Percentiles rank a stretch among this genome's conserved stretches.
Evolutionary conservation across 352 stramenopile species (phyloP).

Genomic region (Globisporangium parvum): DNA sequence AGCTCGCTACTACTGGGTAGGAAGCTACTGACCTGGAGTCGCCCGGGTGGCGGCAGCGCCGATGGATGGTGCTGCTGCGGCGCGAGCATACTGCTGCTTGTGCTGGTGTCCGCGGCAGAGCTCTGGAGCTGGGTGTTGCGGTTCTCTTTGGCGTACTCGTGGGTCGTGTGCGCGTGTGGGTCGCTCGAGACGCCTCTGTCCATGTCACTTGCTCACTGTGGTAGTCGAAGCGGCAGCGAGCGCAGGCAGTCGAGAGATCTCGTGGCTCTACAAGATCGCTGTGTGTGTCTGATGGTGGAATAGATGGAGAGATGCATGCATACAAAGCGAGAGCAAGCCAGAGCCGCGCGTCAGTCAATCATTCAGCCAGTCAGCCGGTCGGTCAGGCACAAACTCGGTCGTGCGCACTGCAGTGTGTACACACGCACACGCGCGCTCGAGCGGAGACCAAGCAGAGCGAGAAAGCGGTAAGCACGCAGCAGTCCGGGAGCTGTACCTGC

Average conservation of each 20-base stretch:
- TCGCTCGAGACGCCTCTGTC: constrained; percentile 10
- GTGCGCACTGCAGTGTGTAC: too few relatives aligned
- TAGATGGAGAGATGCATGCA: too few relatives aligned
- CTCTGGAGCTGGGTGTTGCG: constrained; percentile 13
- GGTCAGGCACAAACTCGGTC: too few relatives aligned
- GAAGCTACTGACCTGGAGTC: constrained; percentile 12
- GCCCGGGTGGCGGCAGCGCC: background rate
- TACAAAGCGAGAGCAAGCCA: background rate
- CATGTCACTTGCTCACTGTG: constrained; percentile 10
- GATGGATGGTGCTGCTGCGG: constrained; percentile 9
- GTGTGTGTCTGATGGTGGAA: background rate
- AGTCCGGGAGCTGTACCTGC: too few relatives aligned
- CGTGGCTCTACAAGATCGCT: constrained; percentile 1
- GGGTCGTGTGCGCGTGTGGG: background rate
- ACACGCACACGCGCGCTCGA: too few relatives aligned
- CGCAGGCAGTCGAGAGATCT: background rate
- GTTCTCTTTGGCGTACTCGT: constrained; percentile 21
- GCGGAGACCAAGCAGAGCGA: too few relatives aligned
- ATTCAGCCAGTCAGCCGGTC: too few relatives aligned
- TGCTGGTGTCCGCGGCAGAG: constrained; percentile 6
- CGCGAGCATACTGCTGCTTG: constrained; percentile 8
- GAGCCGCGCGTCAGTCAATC: too few relatives aligned
- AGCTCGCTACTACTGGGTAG: constrained; percentile 2
- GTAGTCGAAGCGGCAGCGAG: background rate
- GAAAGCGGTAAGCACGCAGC: too few relatives aligned